Base-by-base conservation (phyloP, 2,329 filamentous ascomycete genomes). In the Fusarium chlamydosporum region DNA sequence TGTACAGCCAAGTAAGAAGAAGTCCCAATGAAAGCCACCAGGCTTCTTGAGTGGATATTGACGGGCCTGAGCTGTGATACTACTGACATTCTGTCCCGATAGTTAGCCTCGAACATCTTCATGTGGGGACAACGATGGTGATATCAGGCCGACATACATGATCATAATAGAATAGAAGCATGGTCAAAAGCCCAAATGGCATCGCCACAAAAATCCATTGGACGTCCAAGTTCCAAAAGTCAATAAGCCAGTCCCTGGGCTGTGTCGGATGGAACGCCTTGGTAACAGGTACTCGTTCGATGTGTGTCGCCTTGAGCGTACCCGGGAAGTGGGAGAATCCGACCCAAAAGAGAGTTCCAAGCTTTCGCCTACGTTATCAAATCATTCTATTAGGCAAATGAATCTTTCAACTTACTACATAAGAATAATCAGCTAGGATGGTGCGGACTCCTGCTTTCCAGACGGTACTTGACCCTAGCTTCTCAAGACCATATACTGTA, bases 141-240 rank as follows among this genome's bases (percentile, higher is more conserved):
- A 3, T 20, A 15, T 8, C 15, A 2, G n/a, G 18, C 37, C 2
- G 12, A 37, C 52, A 2, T 37, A 55, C 52, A 4, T 55, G 52
- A 4, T 55, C 52, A 35, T 55, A 55, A 12, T 55, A 55, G n/a
- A 55, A 55, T 4, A 55, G 16, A 13, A 55, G 52, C 52, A 55
- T 55, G 7, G 52, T 55, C 31, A 55, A 20, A 15, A 55, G 48
- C 2, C 52, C 52, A 29, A 55, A 55, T 2, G 52, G 52, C 2
- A 55, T 13, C 1, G 52, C 52, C 9, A 55, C 10, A 23, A 55
- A 48, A 2, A 55, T 26, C 52, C 52, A 55, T 47, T 55, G 35
- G 1, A 35, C 13, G 10, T 55, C 52, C 31, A 55, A 37, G n/a
- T 47, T 48, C 52, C 52, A 55, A 4, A 55, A 55, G 31, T 55